Conservation (phyloP, 176 grass and related monocot genomes). For the Aegilops bicornis region DNA sequence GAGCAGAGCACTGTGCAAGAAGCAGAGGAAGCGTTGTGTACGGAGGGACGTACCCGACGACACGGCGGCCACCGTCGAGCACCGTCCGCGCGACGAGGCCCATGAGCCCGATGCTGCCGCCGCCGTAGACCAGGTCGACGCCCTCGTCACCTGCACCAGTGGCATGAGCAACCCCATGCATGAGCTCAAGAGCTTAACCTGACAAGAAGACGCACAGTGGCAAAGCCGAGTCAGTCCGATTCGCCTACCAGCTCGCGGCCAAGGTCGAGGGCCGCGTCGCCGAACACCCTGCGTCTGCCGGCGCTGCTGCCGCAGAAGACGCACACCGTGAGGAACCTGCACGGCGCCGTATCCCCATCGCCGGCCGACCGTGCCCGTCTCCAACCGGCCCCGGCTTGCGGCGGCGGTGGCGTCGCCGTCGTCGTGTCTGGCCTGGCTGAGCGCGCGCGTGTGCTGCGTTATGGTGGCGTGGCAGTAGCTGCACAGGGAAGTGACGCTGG, state of each 20-base stretch:
- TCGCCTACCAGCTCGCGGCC: slow-evolving; percentile 51
- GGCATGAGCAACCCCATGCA: no score
- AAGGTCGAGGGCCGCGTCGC: slow-evolving; percentile 84
- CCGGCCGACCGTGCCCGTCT: no score
- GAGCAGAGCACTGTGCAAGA: neutral
- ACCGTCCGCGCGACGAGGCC: slow-evolving; percentile 89
- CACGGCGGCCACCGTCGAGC: slow-evolving; percentile 76
- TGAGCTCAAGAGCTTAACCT: no score
- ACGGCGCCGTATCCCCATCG: neutral
- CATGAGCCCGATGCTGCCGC: slow-evolving; percentile 94
- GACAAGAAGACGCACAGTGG: no score
- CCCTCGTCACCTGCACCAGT: slow-evolving; percentile 53
- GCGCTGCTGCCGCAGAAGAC: slow-evolving; percentile 99
- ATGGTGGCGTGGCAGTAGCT: neutral
- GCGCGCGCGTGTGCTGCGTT: no score
- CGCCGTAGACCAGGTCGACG: slow-evolving; percentile 91
- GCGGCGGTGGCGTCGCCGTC: no score
- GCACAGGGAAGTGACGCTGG: no score
- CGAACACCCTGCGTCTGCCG: slow-evolving; percentile 67
- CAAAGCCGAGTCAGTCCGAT: no score
- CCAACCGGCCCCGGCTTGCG: no score
- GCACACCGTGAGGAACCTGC: slow-evolving; percentile 82
- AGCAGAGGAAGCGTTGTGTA: neutral
- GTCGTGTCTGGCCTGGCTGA: neutral
- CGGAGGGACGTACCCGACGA: slow-evolving; percentile 58